Percentiles rank a stretch among this genome's conserved stretches.
These are phyloP conservation scores for Dryas drummondii DNA, from an alignment of 306 rosid genomes.

Conservation along the genomic window DNA sequence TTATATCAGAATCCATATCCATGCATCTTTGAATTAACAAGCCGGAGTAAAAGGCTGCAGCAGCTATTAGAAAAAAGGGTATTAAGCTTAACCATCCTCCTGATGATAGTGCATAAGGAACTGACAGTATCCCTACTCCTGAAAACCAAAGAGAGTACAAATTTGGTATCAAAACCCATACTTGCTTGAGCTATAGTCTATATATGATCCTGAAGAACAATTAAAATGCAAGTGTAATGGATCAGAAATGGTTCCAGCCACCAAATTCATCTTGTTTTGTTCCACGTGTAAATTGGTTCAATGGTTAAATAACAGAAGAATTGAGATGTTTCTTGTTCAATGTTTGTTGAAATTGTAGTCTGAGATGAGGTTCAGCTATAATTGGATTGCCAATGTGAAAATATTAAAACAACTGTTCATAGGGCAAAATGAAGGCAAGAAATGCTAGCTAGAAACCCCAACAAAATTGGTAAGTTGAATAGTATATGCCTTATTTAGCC, in stretches of 20 bases:
- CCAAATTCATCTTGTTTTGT: too few relatives aligned
- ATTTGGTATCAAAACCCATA: neutral
- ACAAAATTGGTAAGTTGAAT: neutral
- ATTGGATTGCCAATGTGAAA: too few relatives aligned
- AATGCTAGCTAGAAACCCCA: neutral
- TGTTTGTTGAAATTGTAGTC: too few relatives aligned
- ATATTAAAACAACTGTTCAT: too few relatives aligned
- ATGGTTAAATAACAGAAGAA: too few relatives aligned
- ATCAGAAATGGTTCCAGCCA: neutral
- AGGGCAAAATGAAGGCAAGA: neutral
- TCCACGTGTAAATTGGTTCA: too few relatives aligned
- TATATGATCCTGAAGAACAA: neutral
- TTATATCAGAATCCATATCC: slow-evolving; percentile 42
- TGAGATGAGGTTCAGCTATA: too few relatives aligned
- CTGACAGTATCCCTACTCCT: slow-evolving; percentile 66
- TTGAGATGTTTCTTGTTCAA: too few relatives aligned
- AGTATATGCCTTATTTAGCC: neutral
- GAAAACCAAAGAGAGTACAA: slow-evolving; percentile 2
- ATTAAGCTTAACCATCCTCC: slow-evolving; percentile 70
- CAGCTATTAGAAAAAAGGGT: slow-evolving; percentile 42
- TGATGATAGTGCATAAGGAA: slow-evolving; percentile 67
- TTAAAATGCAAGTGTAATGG: neutral
- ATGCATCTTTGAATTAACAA: slow-evolving; percentile 54
- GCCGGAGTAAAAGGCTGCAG: slow-evolving; percentile 44
- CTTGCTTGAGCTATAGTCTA: neutral